phyloP scores from a whole-genome alignment of 2,329 filamentous ascomycete genomes.

The Ceratocystis papillata region DNA sequence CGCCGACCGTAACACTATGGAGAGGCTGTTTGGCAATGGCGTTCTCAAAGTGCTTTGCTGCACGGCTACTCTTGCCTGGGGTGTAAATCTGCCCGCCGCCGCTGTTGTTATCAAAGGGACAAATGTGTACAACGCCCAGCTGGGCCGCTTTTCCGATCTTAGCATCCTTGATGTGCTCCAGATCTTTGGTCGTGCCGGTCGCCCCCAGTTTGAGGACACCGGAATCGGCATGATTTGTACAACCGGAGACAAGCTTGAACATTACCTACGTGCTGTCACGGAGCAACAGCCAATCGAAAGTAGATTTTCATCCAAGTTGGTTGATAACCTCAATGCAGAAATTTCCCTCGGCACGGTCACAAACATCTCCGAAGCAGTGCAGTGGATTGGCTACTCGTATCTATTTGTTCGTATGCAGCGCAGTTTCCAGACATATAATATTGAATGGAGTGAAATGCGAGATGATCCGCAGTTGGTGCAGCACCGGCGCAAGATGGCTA shows the following conservation, averaged over 20 bases:
- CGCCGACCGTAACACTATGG: conserved; percentile 89
- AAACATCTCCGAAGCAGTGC: conserved; percentile 82
- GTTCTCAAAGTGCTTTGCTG: conserved; percentile 97
- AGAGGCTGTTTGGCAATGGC: conserved; percentile 78
- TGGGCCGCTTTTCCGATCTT: conserved; percentile 91
- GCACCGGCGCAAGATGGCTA: conserved; percentile 71
- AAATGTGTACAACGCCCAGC: conserved; percentile 90
- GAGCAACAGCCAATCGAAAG: conserved; percentile 96
- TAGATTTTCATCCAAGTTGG: conserved; percentile 83
- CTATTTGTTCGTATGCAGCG: conserved; percentile 93
- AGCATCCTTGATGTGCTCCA: conserved; percentile 94
- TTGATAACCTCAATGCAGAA: conserved; percentile 95
- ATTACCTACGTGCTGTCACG: conserved; percentile 87
- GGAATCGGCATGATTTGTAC: conserved; percentile 98
- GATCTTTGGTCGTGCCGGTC: conserved; percentile 95
- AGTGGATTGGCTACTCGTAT: conserved; percentile 97
- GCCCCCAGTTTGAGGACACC: conserved; percentile 93
- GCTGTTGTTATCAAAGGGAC: conserved; percentile 98
- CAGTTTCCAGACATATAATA: conserved; percentile 84
- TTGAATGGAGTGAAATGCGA: conserved; percentile 81
- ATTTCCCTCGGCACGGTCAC: conserved; percentile 90
- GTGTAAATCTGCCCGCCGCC: conserved; percentile 93
- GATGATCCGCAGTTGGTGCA: conserved; percentile 84
- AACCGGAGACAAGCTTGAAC: conserved; percentile 80
- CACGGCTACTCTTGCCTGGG: conserved; percentile 95